Percentiles rank a stretch among this genome's conserved stretches.
Conservation (phyloP, 2,329 filamentous ascomycete genomes). For the Coniochaeta pulveracea region DNA sequence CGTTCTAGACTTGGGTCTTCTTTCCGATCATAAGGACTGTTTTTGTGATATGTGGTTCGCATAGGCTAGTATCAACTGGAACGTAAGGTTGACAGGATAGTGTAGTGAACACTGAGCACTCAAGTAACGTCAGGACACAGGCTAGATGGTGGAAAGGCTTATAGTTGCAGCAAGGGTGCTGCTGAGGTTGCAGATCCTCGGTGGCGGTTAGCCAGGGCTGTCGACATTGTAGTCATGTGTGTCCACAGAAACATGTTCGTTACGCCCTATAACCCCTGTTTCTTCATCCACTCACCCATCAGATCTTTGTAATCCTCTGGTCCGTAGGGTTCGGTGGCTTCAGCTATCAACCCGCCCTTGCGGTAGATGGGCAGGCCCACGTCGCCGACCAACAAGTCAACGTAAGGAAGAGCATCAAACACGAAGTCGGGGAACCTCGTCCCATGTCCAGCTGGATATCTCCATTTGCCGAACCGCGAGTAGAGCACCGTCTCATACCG, state of each 20-base stretch:
- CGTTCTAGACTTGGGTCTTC: conserved; percentile 4
- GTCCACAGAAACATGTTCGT: too few relatives aligned
- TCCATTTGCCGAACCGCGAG: conserved; percentile 57
- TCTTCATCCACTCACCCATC: conserved; percentile 34
- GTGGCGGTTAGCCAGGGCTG: too few relatives aligned
- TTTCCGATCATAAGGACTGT: too few relatives aligned
- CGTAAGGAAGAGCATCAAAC: conserved; percentile 65
- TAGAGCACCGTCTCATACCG: conserved; percentile 49
- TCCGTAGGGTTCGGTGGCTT: conserved; percentile 45
- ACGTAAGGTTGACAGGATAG: too few relatives aligned
- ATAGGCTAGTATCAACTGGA: too few relatives aligned
- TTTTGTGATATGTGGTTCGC: too few relatives aligned
- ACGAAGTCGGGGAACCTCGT: conserved; percentile 55
- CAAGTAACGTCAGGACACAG: too few relatives aligned
- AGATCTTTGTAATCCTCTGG: conserved; percentile 45
- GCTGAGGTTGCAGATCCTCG: too few relatives aligned
- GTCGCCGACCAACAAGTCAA: conserved; percentile 57
- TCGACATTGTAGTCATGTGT: too few relatives aligned
- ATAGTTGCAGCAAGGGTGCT: too few relatives aligned
- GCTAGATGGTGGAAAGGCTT: too few relatives aligned
- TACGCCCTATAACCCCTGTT: conserved; percentile 4
- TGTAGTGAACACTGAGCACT: too few relatives aligned
- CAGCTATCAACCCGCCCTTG: conserved; percentile 39
- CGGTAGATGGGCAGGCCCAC: conserved; percentile 46
- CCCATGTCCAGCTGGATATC: conserved; percentile 57